Evolutionary conservation across 2,329 filamentous ascomycete species (phyloP).

Genomic region (Colletotrichum sublineola): DNA sequence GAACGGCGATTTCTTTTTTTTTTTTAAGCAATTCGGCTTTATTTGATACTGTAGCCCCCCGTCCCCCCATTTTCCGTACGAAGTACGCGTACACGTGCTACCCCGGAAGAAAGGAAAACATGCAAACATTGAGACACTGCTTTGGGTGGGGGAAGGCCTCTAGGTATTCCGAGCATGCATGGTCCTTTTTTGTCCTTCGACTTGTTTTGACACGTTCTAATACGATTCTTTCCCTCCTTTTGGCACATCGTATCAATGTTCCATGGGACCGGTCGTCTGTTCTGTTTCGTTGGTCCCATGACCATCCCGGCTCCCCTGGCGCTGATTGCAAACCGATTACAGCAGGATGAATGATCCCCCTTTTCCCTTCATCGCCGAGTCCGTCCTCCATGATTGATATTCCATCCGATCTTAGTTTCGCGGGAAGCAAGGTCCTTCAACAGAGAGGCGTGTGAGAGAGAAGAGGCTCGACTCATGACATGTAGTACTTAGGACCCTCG

Average conservation of each 20-base stretch:
- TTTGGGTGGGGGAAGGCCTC: neutral
- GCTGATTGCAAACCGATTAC: neutral
- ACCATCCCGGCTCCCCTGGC: neutral
- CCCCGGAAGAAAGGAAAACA: neutral
- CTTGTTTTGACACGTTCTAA: neutral
- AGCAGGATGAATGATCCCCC: neutral
- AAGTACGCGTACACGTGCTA: neutral
- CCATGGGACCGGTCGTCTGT: neutral
- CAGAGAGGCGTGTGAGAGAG: neutral
- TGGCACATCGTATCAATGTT: neutral
- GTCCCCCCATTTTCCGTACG: neutral
- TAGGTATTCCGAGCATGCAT: neutral
- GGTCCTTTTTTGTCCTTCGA: neutral
- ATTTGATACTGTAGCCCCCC: neutral
- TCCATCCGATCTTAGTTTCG: neutral
- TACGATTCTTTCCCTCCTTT: neutral
- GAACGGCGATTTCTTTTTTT: neutral
- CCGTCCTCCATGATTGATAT: neutral
- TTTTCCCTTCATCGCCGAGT: neutral
- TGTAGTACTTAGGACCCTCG: conserved; percentile 80
- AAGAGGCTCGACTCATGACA: conserved; percentile 61
- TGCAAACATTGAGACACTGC: neutral
- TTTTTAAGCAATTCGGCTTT: neutral
- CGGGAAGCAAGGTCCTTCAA: neutral
- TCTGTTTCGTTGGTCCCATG: neutral